phyloP scores from a whole-genome alignment of 768 basidiomycete species.

The Roridomyces roridus region DNA sequence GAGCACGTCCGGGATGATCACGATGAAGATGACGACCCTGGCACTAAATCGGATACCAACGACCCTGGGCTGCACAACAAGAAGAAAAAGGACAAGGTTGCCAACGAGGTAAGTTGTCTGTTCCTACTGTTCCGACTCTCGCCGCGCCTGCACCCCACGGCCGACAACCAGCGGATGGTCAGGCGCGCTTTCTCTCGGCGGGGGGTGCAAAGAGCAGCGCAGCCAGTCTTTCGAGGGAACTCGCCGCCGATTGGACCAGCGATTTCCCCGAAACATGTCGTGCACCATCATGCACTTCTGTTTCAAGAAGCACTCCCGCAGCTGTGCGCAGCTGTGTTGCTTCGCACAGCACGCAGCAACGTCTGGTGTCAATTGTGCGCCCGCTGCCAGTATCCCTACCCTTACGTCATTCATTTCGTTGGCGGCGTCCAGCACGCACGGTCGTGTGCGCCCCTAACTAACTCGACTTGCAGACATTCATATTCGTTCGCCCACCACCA shows the following conservation, averaged over 20 bases:
- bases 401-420: not conserved
- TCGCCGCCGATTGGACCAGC: too few species aligned
- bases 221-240: too few species aligned
- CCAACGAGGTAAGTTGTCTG: conserved; percentile 51
- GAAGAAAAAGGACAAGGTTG: conserved; percentile 53
- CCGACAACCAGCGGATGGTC: not conserved
- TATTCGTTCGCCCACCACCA: conserved; percentile 90
- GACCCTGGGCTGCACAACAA: conserved; percentile 38
- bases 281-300: too few species aligned
- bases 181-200: conserved; percentile 4
- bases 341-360: too few species aligned
- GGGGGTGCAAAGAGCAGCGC: too few species aligned
- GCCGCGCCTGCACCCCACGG: not conserved
- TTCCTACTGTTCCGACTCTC: not conserved
- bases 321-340: too few species aligned
- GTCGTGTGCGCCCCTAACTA: conserved; percentile 7
- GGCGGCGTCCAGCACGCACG: too few species aligned
- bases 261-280: too few species aligned
- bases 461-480: conserved; percentile 68
- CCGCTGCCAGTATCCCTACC: too few species aligned
- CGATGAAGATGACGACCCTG: conserved; percentile 34
- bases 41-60: conserved; percentile 27
- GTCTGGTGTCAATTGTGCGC: too few species aligned
- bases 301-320: too few species aligned
- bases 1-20: conserved; percentile 38